Conservation (phyloP, 2,329 filamentous ascomycete species). For the Fusarium zealandicum region DNA sequence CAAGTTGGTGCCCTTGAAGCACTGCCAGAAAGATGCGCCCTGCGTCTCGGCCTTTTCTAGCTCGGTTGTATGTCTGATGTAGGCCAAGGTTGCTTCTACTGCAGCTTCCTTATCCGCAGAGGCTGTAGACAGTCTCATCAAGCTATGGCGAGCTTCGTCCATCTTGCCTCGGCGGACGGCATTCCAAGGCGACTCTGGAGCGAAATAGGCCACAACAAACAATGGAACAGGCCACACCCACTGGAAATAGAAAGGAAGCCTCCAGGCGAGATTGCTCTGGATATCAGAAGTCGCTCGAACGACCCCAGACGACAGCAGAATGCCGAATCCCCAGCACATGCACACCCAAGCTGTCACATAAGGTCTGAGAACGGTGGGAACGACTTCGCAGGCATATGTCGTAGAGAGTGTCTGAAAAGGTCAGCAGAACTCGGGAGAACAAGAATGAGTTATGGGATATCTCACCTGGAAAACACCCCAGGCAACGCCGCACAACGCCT, state of each 20-base stretch:
- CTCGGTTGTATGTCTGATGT: constrained; percentile 29
- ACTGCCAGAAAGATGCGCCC: constrained; percentile 50
- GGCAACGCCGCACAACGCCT: constrained; percentile 47
- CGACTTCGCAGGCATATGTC: constrained; percentile 53
- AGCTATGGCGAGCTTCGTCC: constrained; percentile 36
- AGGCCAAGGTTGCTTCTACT: constrained; percentile 30
- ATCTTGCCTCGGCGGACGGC: constrained; percentile 41
- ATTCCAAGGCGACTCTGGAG: constrained; percentile 44
- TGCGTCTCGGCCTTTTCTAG: constrained; percentile 48
- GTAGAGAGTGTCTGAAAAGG: constrained; percentile 48
- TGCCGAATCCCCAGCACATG: constrained; percentile 53
- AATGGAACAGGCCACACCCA: constrained; percentile 46
- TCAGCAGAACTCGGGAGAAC: too few relatives aligned
- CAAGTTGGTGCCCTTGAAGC: constrained; percentile 53
- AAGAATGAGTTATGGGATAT: too few relatives aligned
- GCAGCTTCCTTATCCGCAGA: constrained; percentile 35
- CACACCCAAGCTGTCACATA: constrained; percentile 54
- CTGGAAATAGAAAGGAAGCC: constrained; percentile 48
- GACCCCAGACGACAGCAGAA: constrained; percentile 51
- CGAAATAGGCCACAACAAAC: constrained; percentile 39
- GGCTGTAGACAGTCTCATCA: constrained; percentile 38
- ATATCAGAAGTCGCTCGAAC: constrained; percentile 46
- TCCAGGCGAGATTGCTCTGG: constrained; percentile 47
- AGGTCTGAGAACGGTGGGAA: constrained; percentile 45
- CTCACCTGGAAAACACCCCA: constrained; percentile 43